These are phyloP conservation scores for Diutina catenulata DNA, from an alignment of 1,139 yeast genomes.

Conservation along the genomic window DNA sequence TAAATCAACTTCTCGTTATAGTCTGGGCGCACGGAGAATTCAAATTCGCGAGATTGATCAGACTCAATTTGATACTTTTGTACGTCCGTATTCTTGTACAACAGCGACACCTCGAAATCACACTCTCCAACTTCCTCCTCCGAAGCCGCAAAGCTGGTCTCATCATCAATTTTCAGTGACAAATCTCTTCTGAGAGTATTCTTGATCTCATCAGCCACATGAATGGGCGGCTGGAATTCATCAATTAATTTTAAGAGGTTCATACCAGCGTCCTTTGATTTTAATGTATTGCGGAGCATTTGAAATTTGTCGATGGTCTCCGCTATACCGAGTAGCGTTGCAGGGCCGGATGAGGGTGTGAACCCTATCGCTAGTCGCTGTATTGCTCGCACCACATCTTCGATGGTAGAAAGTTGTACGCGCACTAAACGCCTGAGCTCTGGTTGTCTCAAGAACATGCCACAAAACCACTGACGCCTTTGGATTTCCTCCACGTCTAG, in stretches of 20 bases:
- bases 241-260: conserved; percentile 11
- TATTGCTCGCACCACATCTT: conserved; percentile 28
- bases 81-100: conserved; percentile 13
- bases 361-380: conserved; percentile 26
- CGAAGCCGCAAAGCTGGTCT: no score
- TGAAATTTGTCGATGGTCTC: conserved; percentile 20
- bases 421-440: conserved; percentile 20
- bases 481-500: conserved; percentile 43
- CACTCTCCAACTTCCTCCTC: conserved; percentile 4
- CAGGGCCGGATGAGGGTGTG: conserved; percentile 24
- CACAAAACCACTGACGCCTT: conserved; percentile 52
- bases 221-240: conserved; percentile 19
- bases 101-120: neutral
- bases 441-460: conserved; percentile 32
- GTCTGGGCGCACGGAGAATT: conserved; percentile 19
- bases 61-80: conserved; percentile 12
- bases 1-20: conserved; percentile 16
- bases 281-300: conserved; percentile 13
- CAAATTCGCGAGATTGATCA: neutral
- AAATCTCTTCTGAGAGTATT: conserved; percentile 14
- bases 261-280: conserved; percentile 6
- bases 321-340: conserved; percentile 20
- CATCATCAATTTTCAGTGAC: no score
- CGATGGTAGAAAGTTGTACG: conserved; percentile 16
- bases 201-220: conserved; percentile 17